Evolutionary conservation across 2,329 filamentous ascomycete species (phyloP).

Genomic region (Pestalotiopsis sp.): DNA sequence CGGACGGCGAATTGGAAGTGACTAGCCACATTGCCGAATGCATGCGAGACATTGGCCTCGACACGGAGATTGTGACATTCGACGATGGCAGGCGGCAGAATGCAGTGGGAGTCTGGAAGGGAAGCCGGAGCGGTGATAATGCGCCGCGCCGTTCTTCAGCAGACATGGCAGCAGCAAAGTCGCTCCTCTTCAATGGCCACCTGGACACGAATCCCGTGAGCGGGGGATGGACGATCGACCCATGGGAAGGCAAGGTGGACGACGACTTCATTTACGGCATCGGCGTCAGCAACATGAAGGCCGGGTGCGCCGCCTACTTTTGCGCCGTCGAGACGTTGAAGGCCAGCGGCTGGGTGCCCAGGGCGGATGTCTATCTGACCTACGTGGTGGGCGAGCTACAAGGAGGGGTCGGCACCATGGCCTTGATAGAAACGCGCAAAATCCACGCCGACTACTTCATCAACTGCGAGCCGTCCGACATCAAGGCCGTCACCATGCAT

Average conservation of each 20-base stretch:
- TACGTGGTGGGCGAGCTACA: constrained; percentile 29
- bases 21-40: constrained; percentile 22
- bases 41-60: constrained; percentile 23
- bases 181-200: constrained; percentile 28
- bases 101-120: constrained; percentile 23
- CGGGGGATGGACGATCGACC: constrained; percentile 29
- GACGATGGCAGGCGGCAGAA: constrained; percentile 24
- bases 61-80: constrained; percentile 21
- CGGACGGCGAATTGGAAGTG: constrained; percentile 25
- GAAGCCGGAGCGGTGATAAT: not conserved
- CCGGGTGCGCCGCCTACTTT: constrained; percentile 28
- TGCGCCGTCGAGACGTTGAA: constrained; percentile 25
- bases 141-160: not conserved
- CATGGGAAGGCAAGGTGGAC: constrained; percentile 29
- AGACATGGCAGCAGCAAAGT: constrained; percentile 9
- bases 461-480: constrained; percentile 29
- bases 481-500: constrained; percentile 27
- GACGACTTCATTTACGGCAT: constrained; percentile 28
- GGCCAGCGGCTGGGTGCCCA: constrained; percentile 20
- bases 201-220: constrained; percentile 29
- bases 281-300: constrained; percentile 30
- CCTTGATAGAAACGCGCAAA: constrained; percentile 23
- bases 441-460: constrained; percentile 24
- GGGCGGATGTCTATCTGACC: constrained; percentile 22
- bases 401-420: constrained; percentile 25